A percentile compares a stretch with the other conserved stretches of the same genome.
phyloP scores from a whole-genome alignment of 441 rosid genomes.

The Adansonia rubrostipa region DNA sequence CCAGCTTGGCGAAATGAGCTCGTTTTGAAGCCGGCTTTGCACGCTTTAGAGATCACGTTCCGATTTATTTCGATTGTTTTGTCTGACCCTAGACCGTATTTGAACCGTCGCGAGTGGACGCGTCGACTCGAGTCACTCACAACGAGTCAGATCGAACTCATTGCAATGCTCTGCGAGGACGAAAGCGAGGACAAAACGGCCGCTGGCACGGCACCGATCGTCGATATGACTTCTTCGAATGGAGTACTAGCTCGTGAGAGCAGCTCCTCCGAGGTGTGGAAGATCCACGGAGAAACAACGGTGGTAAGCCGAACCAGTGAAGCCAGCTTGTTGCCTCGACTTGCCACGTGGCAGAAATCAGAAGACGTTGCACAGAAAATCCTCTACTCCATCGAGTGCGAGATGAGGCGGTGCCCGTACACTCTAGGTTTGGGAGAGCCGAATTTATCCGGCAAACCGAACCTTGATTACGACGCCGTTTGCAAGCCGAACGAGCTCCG shows the following conservation, averaged over 20 bases:
- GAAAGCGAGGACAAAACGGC: conserved; percentile 45
- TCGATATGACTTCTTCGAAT: conserved; percentile 39
- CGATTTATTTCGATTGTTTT: conserved; percentile 61
- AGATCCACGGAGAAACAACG: conserved; percentile 48
- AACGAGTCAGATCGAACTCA: conserved; percentile 64
- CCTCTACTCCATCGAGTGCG: conserved; percentile 66
- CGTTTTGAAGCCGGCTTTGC: conserved; percentile 70
- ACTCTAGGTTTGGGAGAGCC: conserved; percentile 88
- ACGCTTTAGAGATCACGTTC: conserved; percentile 76
- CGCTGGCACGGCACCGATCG: conserved; percentile 51
- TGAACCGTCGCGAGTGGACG: conserved; percentile 68
- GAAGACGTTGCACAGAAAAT: conserved; percentile 68
- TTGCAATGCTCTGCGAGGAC: conserved; percentile 57
- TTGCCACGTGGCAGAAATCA: conserved; percentile 78
- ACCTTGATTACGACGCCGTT: conserved; percentile 76
- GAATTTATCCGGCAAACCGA: conserved; percentile 70
- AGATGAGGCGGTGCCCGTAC: conserved; percentile 72
- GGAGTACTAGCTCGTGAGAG: conserved; percentile 51
- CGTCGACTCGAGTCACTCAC: conserved; percentile 73
- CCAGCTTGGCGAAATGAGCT: conserved; percentile 65
- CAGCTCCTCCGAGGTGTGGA: conserved; percentile 71
- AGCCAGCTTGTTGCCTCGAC: conserved; percentile 72
- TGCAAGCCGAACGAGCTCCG: conserved; percentile 69
- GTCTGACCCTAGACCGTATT: conserved; percentile 71
- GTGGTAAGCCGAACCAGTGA: conserved; percentile 64